These are phyloP conservation scores for Mycena capillaripes DNA, from an alignment of 768 basidiomycete species.

Conservation along the genomic window DNA sequence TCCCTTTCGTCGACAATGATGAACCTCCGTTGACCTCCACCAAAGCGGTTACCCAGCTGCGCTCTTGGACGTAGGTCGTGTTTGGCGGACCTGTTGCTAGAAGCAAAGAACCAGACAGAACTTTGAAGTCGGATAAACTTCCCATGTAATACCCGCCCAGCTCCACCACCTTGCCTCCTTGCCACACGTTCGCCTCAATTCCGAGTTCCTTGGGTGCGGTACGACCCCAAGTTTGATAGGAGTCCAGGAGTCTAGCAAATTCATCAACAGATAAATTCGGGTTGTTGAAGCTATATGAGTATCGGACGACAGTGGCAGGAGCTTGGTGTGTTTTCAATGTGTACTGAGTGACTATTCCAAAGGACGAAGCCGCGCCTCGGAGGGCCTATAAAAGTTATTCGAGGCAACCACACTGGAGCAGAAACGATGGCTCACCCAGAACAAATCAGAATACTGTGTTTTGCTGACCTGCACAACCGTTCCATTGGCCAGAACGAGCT, in stretches of 20 bases:
- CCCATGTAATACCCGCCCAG: conserved; percentile 30
- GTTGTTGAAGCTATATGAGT: conserved; percentile 19
- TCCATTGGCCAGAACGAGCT: conserved; percentile 43
- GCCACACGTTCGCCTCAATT: conserved; percentile 19
- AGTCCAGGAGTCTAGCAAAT: conserved; percentile 1
- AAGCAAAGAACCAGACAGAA: background rate
- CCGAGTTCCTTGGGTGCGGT: conserved; percentile 24
- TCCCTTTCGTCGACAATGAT: conserved; percentile 7
- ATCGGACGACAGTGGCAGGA: conserved; percentile 21
- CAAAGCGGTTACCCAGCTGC: conserved; percentile 20
- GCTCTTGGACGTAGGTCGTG: conserved; percentile 4
- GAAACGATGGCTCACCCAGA: conserved; percentile 35
- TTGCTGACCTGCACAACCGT: conserved; percentile 34
- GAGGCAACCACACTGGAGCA: background rate
- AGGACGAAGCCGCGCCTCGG: conserved; percentile 45
- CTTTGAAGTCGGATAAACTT: conserved; percentile 2
- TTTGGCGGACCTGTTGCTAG: background rate
- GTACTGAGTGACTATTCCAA: conserved; percentile 45
- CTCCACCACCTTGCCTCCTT: conserved; percentile 11
- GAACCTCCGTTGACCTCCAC: conserved; percentile 10
- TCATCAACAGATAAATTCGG: background rate
- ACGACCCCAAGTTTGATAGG: conserved; percentile 16
- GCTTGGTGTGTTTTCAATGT: conserved; percentile 38
- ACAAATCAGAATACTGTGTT: conserved; percentile 39
- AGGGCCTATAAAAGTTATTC: conserved; percentile 37